Percentiles rank a stretch among this genome's conserved stretches.
phyloP scores from a whole-genome alignment of 83 land plant species.

The Picea abies region DNA sequence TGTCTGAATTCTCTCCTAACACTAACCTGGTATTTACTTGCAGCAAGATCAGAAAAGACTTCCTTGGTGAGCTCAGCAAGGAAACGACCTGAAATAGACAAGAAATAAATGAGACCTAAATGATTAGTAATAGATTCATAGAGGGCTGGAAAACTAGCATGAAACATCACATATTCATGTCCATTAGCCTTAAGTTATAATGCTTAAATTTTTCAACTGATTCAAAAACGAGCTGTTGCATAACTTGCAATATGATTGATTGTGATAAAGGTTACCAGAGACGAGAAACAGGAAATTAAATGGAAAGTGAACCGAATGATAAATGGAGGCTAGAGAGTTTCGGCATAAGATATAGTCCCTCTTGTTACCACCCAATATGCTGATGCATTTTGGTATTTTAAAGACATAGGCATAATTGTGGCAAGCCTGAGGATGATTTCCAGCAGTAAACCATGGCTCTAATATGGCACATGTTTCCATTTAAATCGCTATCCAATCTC shows the following conservation, averaged over 20 bases:
- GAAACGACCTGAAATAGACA: conserved; percentile 73
- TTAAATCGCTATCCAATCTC: no score
- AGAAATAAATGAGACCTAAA: neutral
- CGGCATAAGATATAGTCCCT: no score
- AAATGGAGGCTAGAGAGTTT: no score
- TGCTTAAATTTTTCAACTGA: neutral
- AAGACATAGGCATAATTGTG: no score
- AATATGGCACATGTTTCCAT: no score
- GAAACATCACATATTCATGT: neutral
- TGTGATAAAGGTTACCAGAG: no score
- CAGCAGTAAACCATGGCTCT: no score
- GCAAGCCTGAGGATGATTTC: no score
- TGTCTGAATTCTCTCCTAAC: neutral
- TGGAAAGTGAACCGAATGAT: no score
- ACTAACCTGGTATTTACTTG: conserved; percentile 95
- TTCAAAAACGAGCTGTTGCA: neutral
- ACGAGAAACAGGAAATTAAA: no score
- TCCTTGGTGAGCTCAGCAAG: conserved; percentile 92
- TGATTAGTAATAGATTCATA: neutral
- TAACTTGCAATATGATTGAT: neutral
- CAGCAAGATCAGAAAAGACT: conserved; percentile 88
- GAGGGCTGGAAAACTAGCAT: neutral
- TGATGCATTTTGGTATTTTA: no score
- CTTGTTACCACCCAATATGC: no score
- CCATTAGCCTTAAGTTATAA: neutral